Conservation (phyloP, 2,329 filamentous ascomycete genomes). For the Alternaria dauci region DNA sequence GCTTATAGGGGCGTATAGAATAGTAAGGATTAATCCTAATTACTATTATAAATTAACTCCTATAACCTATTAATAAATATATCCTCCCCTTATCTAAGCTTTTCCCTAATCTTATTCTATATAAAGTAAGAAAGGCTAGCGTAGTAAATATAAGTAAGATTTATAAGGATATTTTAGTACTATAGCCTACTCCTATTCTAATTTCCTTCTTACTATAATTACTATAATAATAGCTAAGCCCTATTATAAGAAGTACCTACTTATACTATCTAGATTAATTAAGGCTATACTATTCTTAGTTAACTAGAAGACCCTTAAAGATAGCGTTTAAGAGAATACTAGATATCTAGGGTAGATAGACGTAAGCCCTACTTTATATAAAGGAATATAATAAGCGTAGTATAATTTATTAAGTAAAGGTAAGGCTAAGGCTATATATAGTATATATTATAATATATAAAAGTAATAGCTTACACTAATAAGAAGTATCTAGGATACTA, state of each 20-base stretch:
- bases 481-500: constrained; percentile 1
- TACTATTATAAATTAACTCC: too few species aligned
- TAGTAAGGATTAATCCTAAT: too few species aligned
- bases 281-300: constrained; percentile 2
- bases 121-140: too few species aligned
- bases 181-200: neutral
- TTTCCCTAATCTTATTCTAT: too few species aligned
- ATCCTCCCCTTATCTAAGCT: too few species aligned
- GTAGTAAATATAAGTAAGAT: too few species aligned
- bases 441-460: neutral
- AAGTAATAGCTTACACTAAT: neutral
- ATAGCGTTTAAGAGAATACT: neutral
- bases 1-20: too few species aligned
- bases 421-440: neutral
- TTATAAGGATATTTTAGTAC: too few species aligned
- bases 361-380: neutral
- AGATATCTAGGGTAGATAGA: constrained; percentile 4
- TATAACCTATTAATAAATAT: too few species aligned
- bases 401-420: neutral
- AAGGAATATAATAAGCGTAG: constrained; percentile 1
- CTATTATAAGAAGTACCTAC: constrained; percentile 3
- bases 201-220: neutral
- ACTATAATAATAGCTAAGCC: neutral
- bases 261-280: constrained; percentile 3
- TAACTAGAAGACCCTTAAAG: constrained; percentile 3